Percentiles rank a stretch among this genome's conserved stretches.
Evolutionary conservation across 1,139 yeast genomes (phyloP).

Genomic region (Geotrichum australiense): DNA sequence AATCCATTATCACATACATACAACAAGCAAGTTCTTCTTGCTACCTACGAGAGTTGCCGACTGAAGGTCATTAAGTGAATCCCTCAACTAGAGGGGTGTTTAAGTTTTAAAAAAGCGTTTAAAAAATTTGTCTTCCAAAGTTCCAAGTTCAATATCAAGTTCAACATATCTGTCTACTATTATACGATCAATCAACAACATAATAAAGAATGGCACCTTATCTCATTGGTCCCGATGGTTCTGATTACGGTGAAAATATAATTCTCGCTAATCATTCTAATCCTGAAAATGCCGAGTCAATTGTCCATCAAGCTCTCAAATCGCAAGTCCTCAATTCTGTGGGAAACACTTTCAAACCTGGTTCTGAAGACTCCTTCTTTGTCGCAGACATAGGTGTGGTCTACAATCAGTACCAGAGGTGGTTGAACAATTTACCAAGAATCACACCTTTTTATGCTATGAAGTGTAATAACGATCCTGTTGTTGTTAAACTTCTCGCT

Average conservation of each 20-base stretch:
- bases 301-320: conserved; percentile 1
- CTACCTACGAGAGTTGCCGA: conserved; percentile 27
- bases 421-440: conserved; percentile 62
- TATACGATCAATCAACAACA: conserved; percentile 6
- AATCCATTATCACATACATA: conserved; percentile 9
- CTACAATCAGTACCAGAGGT: conserved; percentile 49
- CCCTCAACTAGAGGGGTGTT: conserved; percentile 22
- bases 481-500: conserved; percentile 53
- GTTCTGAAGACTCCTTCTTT: conserved; percentile 81
- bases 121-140: conserved; percentile 6
- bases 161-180: not conserved
- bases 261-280: conserved; percentile 5
- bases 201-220: conserved; percentile 17
- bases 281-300: not conserved
- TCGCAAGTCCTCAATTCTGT: not conserved
- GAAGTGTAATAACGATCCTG: conserved; percentile 77
- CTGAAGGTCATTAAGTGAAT: conserved; percentile 21
- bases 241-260: no score
- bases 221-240: conserved; percentile 17
- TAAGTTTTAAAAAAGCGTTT: conserved; percentile 15
- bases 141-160: conserved; percentile 3
- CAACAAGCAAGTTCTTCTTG: conserved; percentile 18
- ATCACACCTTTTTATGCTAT: conserved; percentile 87
- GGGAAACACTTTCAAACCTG: conserved; percentile 37
- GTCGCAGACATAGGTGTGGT: conserved; percentile 81